Evolutionary conservation across 208 protist species (phyloP).

Genomic region (Tritrichomonas foetus): DNA sequence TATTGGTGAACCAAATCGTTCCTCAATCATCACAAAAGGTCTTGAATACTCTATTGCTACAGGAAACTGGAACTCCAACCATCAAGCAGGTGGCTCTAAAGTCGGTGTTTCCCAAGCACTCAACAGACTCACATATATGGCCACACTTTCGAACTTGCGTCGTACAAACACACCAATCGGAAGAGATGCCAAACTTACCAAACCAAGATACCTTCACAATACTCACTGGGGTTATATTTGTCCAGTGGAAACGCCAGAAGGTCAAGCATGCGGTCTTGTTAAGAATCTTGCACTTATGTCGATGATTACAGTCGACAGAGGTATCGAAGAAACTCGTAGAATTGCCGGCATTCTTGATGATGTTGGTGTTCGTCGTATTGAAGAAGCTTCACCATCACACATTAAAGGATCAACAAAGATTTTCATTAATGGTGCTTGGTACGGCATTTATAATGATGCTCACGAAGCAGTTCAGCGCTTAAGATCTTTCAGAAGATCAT

Average conservation of each 20-base stretch:
- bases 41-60: constrained; percentile 87
- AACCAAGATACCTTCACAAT: constrained; percentile 87
- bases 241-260: constrained; percentile 83
- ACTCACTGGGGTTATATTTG: constrained; percentile 86
- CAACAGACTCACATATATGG: constrained; percentile 85
- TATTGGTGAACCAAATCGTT: background rate
- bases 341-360: constrained; percentile 65
- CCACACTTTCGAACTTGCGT: constrained; percentile 91
- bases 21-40: constrained; percentile 66
- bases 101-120: constrained; percentile 72
- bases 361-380: constrained; percentile 62
- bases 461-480: constrained; percentile 63
- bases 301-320: constrained; percentile 58
- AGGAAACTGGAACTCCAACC: constrained; percentile 81
- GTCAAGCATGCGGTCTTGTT: constrained; percentile 78
- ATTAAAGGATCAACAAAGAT: constrained; percentile 60
- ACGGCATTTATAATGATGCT: constrained; percentile 73
- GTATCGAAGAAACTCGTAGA: constrained; percentile 59
- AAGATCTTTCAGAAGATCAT: constrained; percentile 57
- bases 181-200: constrained; percentile 74
- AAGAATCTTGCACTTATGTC: constrained; percentile 90
- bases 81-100: constrained; percentile 38
- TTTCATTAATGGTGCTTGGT: constrained; percentile 84
- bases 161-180: constrained; percentile 93
- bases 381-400: constrained; percentile 57